Evolutionary conservation across 2,329 filamentous ascomycete species (phyloP).

Genomic region (Diplodia sapinea): DNA sequence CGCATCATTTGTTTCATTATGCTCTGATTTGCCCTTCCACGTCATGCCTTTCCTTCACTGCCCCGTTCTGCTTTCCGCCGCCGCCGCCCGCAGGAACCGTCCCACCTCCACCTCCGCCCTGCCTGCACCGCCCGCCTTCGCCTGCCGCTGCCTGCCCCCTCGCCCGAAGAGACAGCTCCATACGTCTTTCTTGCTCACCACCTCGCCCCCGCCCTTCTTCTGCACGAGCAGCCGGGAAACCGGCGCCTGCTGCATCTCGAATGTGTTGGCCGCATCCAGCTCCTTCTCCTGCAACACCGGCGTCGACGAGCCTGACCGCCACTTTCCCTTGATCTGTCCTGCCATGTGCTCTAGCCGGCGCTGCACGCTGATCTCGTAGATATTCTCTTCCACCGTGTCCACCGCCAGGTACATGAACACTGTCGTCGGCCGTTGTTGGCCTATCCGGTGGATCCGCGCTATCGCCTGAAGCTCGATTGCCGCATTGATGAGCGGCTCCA

Average conservation of each 20-base stretch:
- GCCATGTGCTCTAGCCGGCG: slow-evolving; percentile 80
- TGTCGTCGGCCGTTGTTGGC: slow-evolving; percentile 83
- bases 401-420: slow-evolving; percentile 96
- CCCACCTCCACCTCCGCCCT: slow-evolving; percentile 54
- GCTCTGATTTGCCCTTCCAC: too few species aligned
- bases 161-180: slow-evolving; percentile 88
- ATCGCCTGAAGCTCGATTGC: slow-evolving; percentile 94
- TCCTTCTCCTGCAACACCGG: slow-evolving; percentile 61
- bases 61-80: slow-evolving; percentile 55
- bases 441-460: slow-evolving; percentile 92
- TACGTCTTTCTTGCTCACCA: slow-evolving; percentile 77
- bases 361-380: slow-evolving; percentile 83
- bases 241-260: slow-evolving; percentile 77
- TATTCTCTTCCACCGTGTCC: slow-evolving; percentile 88
- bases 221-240: slow-evolving; percentile 74
- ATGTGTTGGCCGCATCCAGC: slow-evolving; percentile 82
- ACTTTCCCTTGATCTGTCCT: slow-evolving; percentile 36
- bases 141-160: slow-evolving; percentile 40
- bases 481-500: slow-evolving; percentile 91
- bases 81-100: slow-evolving; percentile 60
- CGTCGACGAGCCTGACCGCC: slow-evolving; percentile 39
- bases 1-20: too few species aligned
- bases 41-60: not conserved
- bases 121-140: slow-evolving; percentile 41
- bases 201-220: slow-evolving; percentile 74